These are phyloP conservation scores for Geranium rotundifolium DNA, from an alignment of 345 rosid genomes.

Conservation along the genomic window DNA sequence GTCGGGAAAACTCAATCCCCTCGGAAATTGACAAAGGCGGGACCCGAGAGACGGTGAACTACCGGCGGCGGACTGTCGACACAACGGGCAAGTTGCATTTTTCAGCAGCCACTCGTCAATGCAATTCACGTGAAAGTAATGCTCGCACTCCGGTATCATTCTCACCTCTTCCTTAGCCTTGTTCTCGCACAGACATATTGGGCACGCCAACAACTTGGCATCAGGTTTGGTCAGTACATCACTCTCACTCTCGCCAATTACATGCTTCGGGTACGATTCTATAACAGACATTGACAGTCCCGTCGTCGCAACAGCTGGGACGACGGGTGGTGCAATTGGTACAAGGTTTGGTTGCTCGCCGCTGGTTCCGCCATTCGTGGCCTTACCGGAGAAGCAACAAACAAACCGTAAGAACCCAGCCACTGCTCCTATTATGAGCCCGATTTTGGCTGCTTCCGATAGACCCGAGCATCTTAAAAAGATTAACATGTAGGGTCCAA, in stretches of 20 bases:
- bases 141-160: constrained; percentile 51
- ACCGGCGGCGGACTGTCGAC: constrained; percentile 33
- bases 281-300: constrained; percentile 39
- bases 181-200: constrained; percentile 47
- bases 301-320: background rate
- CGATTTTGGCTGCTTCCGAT: too few species aligned
- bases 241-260: constrained; percentile 36
- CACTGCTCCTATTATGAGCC: too few species aligned
- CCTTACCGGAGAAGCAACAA: too few species aligned
- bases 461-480: too few species aligned
- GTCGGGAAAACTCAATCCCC: too few species aligned
- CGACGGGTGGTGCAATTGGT: background rate
- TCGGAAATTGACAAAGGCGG: constrained; percentile 9
- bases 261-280: constrained; percentile 44
- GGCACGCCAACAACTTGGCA: constrained; percentile 26
- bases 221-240: constrained; percentile 27
- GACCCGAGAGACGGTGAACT: too few species aligned
- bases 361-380: too few species aligned
- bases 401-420: too few species aligned
- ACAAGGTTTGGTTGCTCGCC: too few species aligned
- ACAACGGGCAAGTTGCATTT: constrained; percentile 47
- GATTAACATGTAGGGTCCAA: too few species aligned
- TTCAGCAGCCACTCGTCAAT: constrained; percentile 52
- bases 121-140: constrained; percentile 47
- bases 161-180: constrained; percentile 38